These are phyloP conservation scores for Tuber microsphaerosporum DNA, from an alignment of 495 filamentous ascomycete genomes.

Conservation along the genomic window DNA sequence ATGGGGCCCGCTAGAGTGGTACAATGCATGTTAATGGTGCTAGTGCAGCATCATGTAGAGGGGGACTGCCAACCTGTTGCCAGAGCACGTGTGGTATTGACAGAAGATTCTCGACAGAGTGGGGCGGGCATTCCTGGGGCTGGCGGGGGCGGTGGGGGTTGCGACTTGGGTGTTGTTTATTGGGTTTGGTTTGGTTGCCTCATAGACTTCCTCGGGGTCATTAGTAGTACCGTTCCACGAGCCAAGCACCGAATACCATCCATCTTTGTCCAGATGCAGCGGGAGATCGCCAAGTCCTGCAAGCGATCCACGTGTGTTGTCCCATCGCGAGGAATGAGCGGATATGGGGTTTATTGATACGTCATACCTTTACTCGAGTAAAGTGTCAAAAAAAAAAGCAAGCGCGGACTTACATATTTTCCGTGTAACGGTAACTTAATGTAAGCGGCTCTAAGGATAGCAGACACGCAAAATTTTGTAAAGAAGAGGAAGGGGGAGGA, in stretches of 20 bases:
- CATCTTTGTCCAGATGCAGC: not conserved
- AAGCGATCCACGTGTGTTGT: too few species aligned
- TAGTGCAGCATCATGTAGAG: too few species aligned
- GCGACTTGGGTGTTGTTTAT: too few species aligned
- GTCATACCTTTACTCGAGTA: too few species aligned
- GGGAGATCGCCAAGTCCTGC: not conserved
- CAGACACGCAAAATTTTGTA: not conserved
- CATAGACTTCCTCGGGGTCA: too few species aligned
- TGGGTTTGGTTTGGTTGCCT: not conserved
- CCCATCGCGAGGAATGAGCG: too few species aligned
- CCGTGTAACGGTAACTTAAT: not conserved
- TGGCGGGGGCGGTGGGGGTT: not conserved
- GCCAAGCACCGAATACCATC: not conserved
- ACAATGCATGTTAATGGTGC: too few species aligned
- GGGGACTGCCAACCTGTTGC: too few species aligned
- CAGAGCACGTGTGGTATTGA: not conserved
- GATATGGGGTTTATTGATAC: too few species aligned
- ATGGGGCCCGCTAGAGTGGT: not conserved
- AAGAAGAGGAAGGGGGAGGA: not conserved
- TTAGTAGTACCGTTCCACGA: not conserved
- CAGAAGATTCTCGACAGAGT: not conserved
- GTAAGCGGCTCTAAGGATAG: not conserved
- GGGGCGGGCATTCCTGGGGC: not conserved
- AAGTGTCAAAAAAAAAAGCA: not conserved
- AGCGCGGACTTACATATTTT: not conserved